Evolutionary conservation across 805 yeast genomes (phyloP), one percentile per base, ranked within the genome.

Genomic region (Ogataea kodamae): DNA sequence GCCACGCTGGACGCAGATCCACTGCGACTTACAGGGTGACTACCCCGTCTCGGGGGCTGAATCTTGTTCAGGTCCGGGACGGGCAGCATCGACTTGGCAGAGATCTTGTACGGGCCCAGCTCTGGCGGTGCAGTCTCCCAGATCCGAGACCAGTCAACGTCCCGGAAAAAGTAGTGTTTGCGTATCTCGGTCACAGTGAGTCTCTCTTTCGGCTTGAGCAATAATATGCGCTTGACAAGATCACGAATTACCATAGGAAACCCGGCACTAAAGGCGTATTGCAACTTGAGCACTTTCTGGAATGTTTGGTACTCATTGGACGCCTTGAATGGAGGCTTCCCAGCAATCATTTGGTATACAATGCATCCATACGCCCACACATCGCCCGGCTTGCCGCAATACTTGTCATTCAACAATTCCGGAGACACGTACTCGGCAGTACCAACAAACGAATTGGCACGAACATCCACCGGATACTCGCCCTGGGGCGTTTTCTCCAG

Each of bases 391-490:
- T 73, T 74, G 5, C 81, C 80, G 47, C 77, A 70, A 46, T 76
- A 79, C 49, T 81, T 83, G 49, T 73, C 83, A 43, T 80, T 85
- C 39, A 84, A 62, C 22, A 84, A 61, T 49, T 84, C 95, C 0
- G 95, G 94, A 0, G 89, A 79, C 5, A 83, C 89, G 48, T 82
- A 82, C 48, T 82, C 90, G 1, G 90, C 90, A 1, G 90, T 83
- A 4, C 95, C 95, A 18, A 84, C 94, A 61, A 84, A 84, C 0
- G 92, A 83, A 45, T 74, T 79, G 0, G 92, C 88, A 48, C 77
- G 68, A 2, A 78, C 75, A 48, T 81, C 81, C 10, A 69, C 51
- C 7, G 89, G 88, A 50, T 76, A 82, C 7, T 59, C 63, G 22
- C 72, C 77, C n/a, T 67, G 59, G 3, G 57, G 65, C 15, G 65